Evolutionary conservation across 2,329 filamentous ascomycete species (phyloP), one percentile per base, ranked within the genome.

Genomic region (Ceratocystiopsis sp.): DNA sequence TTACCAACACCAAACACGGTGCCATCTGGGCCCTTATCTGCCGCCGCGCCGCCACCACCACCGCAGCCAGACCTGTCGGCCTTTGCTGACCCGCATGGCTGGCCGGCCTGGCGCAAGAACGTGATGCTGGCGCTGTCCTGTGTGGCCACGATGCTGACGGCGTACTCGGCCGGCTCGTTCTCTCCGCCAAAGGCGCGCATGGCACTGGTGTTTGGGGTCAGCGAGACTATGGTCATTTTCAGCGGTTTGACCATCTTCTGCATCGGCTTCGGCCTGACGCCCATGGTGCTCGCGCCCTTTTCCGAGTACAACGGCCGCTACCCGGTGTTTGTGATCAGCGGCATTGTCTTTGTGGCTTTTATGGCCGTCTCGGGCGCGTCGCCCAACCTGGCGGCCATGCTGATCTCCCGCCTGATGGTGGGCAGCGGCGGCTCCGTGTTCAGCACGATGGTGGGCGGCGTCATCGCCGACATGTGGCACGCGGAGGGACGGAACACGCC

Each of bases 371-470:
- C 82, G 55, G 84, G 81, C 5, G 65, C 84, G 0, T 82, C 84
- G 7, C 65, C 68, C 0, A 73, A 73, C 3, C 75, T 83, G 48
- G 73, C 72, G 0, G 84, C 81, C 3, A 81, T 94, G 71, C 58
- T 93, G 0, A 61, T 86, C 3, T 73, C 78, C 0, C 73, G 87
- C 1, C 82, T 94, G 55, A 68, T 91, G 39, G 71, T 77, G 11
- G 87, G 87, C 1, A 74, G 77, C n/a, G 83, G 82, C 8, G 79
- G 75, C 7, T 85, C 78, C 40, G 77, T 69, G 0, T 93, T 93
- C 55, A 85, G 80, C 38, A 91, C 84, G 18, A 87, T 94, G 70
- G 80, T 93, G 0, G 87, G 87, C n/a, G 87, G 87, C 4, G 82
- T 95, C 4, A 80, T 95, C 36, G 80, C 81, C 41, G 87, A 95